Percentiles rank a stretch among this genome's conserved stretches.
Conservation (phyloP, 495 filamentous ascomycete genomes). For the Penicillium chermesinum region DNA sequence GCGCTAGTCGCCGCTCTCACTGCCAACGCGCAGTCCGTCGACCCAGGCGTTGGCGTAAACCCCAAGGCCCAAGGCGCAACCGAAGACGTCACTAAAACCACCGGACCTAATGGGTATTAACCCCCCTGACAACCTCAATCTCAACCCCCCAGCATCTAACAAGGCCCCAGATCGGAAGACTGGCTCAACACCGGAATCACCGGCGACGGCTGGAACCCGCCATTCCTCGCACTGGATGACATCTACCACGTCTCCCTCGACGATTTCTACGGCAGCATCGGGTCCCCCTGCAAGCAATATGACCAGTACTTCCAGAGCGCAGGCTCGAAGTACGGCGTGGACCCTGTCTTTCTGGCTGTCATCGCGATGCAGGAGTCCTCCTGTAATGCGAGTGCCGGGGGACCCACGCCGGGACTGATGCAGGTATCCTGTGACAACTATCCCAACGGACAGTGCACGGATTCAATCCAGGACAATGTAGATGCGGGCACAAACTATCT, state of each 20-base stretch:
- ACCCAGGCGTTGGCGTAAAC: constrained; percentile 25
- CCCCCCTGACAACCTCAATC: background rate
- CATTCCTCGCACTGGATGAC: constrained; percentile 24
- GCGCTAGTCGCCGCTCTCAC: constrained; percentile 6
- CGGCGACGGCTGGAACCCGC: constrained; percentile 26
- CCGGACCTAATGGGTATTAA: constrained; percentile 27
- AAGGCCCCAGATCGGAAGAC: constrained; percentile 22
- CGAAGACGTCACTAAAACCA: constrained; percentile 19
- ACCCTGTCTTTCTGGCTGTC: constrained; percentile 30
- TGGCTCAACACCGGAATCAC: constrained; percentile 33
- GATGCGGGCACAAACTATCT: constrained; percentile 31
- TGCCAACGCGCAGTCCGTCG: constrained; percentile 18
- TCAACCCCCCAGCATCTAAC: constrained; percentile 1
- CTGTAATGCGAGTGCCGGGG: constrained; percentile 30
- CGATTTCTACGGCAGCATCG: constrained; percentile 23
- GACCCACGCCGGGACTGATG: constrained; percentile 31
- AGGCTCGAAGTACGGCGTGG: constrained; percentile 23
- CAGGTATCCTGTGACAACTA: constrained; percentile 34
- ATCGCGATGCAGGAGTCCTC: constrained; percentile 36
- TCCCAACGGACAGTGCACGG: constrained; percentile 28
- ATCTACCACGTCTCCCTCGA: constrained; percentile 23
- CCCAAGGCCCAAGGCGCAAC: constrained; percentile 27
- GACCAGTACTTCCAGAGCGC: constrained; percentile 29
- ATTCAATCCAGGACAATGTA: constrained; percentile 30
- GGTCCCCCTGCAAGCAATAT: constrained; percentile 25